Conservation (phyloP, 164 flowering plant species). For the Akebia trifoliata region DNA sequence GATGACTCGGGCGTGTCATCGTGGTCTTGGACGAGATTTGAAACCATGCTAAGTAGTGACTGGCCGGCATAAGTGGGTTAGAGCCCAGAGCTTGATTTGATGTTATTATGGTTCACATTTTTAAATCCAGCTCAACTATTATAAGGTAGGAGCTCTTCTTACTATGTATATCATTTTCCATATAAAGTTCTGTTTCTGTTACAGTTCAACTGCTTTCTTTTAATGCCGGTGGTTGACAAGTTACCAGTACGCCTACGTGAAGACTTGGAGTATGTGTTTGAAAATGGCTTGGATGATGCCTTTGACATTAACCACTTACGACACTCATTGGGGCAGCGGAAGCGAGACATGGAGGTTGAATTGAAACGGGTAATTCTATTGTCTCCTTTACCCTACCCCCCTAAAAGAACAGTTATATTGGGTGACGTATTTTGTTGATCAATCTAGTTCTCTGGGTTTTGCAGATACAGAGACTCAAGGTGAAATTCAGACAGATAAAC, state of each 20-base stretch:
- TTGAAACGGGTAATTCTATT: slow-evolving; percentile 63
- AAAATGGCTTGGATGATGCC: slow-evolving; percentile 67
- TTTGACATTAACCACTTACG: slow-evolving; percentile 71
- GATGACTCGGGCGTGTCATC: no score
- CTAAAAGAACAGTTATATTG: background rate
- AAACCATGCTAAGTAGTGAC: no score
- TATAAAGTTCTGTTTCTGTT: background rate
- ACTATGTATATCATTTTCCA: background rate
- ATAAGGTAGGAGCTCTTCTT: background rate
- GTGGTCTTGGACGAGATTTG: no score
- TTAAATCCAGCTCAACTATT: background rate
- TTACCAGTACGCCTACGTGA: slow-evolving; percentile 81
- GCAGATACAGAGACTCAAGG: slow-evolving; percentile 85
- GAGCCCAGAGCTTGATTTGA: background rate
- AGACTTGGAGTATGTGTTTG: slow-evolving; percentile 79
- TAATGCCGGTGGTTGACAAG: slow-evolving; percentile 96
- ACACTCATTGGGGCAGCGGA: slow-evolving; percentile 57
- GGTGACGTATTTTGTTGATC: background rate
- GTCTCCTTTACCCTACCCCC: background rate
- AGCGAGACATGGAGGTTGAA: slow-evolving; percentile 71
- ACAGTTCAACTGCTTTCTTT: slow-evolving; percentile 98
- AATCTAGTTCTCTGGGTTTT: slow-evolving; percentile 7
- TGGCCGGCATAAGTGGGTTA: background rate
- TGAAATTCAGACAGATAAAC: slow-evolving; percentile 69
- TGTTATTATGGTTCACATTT: background rate